Evolutionary conservation across 768 basidiomycete species (phyloP).

Genomic region (Nevesoporus exiguus): DNA sequence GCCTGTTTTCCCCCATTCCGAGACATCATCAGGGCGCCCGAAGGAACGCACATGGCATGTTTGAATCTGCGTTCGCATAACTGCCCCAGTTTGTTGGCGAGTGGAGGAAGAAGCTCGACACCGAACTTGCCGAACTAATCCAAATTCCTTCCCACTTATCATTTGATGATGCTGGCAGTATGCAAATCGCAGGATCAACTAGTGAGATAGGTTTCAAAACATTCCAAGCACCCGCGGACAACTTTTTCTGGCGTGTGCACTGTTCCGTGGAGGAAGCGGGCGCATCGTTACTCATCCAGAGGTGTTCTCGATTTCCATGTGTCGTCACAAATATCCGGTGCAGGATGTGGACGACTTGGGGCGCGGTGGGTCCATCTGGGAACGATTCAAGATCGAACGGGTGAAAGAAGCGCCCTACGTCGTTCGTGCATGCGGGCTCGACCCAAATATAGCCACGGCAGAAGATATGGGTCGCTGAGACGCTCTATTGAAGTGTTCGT

Average conservation of each 20-base stretch:
- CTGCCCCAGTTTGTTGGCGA: neutral
- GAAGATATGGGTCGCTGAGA: conserved; percentile 12
- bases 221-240: neutral
- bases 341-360: neutral
- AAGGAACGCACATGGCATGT: neutral
- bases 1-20: conserved; percentile 4
- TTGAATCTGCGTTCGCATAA: neutral
- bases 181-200: too few relatives aligned
- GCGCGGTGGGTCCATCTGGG: neutral
- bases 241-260: neutral
- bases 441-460: conserved; percentile 10
- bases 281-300: neutral
- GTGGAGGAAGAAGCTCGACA: neutral
- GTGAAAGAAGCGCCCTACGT: neutral
- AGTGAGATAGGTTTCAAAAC: too few relatives aligned
- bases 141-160: neutral
- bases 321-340: neutral
- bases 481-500: conserved; percentile 1
- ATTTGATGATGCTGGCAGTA: neutral
- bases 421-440: conserved; percentile 13
- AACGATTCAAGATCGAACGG: neutral
- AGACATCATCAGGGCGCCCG: conserved; percentile 4
- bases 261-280: neutral
- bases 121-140: neutral
- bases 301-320: neutral